Evolutionary conservation across 202 grass and related monocot species (phyloP).

Genomic region (Hordeum pubiflorum): DNA sequence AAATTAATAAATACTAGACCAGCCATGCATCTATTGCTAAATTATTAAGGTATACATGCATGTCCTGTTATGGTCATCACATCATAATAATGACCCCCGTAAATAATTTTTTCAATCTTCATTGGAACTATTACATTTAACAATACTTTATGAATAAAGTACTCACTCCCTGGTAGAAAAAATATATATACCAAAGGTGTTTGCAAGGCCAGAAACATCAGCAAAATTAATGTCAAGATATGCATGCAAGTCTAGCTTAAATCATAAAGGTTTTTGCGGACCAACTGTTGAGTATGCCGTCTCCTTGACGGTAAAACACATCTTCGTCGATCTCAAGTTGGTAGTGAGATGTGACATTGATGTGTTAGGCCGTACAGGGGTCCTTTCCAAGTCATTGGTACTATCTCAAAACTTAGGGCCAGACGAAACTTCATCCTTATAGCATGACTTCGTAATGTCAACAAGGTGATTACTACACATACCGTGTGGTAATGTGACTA

Average conservation of each 20-base stretch:
- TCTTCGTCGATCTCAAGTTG: constrained; percentile 24
- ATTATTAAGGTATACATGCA: background rate
- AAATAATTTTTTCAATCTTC: background rate
- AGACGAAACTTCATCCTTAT: constrained; percentile 38
- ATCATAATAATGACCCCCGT: background rate
- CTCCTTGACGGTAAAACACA: constrained; percentile 29
- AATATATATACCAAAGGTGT: background rate
- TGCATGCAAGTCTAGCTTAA: constrained; percentile 35
- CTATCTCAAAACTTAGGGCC: background rate
- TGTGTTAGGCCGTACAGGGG: background rate
- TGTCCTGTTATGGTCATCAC: background rate
- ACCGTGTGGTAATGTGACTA: too few relatives aligned
- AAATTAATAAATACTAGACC: background rate
- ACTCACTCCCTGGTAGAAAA: background rate
- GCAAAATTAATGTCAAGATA: constrained; percentile 5
- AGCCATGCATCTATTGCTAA: background rate
- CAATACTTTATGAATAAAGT: constrained; percentile 7
- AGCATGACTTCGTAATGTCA: constrained; percentile 51
- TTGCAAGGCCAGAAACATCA: background rate
- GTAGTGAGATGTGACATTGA: background rate
- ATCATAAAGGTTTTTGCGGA: constrained; percentile 74
- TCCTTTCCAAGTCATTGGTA: constrained; percentile 4
- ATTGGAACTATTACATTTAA: background rate
- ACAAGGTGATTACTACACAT: background rate
- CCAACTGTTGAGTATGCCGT: constrained; percentile 46